A percentile compares a stretch with the other conserved stretches of the same genome.
phyloP scores from a whole-genome alignment of 2,329 filamentous ascomycete genomes.

The Trichophyton verrucosum region DNA sequence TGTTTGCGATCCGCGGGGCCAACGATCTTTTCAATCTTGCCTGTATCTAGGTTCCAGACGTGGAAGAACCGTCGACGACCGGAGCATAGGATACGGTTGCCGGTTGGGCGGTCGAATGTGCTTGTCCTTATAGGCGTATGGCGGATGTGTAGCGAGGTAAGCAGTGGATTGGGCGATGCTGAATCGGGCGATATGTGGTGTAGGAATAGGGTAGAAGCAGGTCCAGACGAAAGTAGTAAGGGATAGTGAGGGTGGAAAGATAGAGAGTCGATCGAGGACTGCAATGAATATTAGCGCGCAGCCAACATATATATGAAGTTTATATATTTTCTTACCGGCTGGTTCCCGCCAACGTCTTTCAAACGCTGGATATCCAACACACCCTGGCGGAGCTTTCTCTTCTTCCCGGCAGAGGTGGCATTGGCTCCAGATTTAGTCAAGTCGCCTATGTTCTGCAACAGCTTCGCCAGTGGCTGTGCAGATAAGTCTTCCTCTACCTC shows the following conservation, averaged over 20 bases:
- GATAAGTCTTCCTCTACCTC: conserved; percentile 51
- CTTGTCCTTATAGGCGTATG: conserved; percentile 74
- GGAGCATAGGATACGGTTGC: conserved; percentile 74
- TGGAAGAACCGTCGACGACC: conserved; percentile 87
- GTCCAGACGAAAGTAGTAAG: conserved; percentile 78
- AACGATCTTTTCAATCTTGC: conserved; percentile 68
- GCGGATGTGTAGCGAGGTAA: conserved; percentile 80
- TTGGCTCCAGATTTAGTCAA: conserved; percentile 44
- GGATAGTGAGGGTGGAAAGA: conserved; percentile 83
- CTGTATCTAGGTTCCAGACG: conserved; percentile 77
- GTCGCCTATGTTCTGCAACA: conserved; percentile 62
- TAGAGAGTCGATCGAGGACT: conserved; percentile 66
- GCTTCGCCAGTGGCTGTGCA: conserved; percentile 62
- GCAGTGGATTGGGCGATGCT: conserved; percentile 69
- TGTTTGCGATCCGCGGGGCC: conserved; percentile 57
- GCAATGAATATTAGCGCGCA: conserved; percentile 1
- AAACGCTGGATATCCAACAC: conserved; percentile 81
- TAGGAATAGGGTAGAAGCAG: conserved; percentile 71
- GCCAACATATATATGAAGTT: neutral
- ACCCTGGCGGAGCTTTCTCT: conserved; percentile 68
- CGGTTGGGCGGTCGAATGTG: conserved; percentile 60
- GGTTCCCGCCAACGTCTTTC: conserved; percentile 68
- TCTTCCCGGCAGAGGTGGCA: conserved; percentile 43
- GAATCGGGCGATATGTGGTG: conserved; percentile 75
- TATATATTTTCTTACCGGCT: conserved; percentile 40